Evolutionary conservation across 176 grass and related monocot genomes (phyloP).

Genomic region (maize (Zea mays)): DNA sequence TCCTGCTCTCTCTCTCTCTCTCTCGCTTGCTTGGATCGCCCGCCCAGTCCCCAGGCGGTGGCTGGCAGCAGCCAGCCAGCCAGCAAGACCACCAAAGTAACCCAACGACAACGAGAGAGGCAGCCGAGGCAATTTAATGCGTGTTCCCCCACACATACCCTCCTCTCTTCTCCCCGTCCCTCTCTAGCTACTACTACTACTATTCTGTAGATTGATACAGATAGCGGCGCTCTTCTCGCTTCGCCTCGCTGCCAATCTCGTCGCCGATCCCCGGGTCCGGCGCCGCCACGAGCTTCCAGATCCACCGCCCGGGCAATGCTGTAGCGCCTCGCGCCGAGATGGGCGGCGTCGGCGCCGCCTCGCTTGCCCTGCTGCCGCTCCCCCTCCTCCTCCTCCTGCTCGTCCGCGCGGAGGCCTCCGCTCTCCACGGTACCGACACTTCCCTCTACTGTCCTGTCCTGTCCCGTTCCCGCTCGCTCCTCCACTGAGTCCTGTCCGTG

Average conservation of each 20-base stretch:
- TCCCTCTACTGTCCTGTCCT: too few relatives aligned
- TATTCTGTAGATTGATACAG: neutral
- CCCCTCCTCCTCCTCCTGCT: neutral
- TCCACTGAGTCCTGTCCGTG: neutral
- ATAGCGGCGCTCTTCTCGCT: neutral
- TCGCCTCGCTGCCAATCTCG: slow-evolving; percentile 19
- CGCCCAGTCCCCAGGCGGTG: neutral
- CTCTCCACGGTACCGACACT: slow-evolving; percentile 34
- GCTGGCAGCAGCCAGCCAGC: neutral
- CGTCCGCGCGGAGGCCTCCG: slow-evolving; percentile 10
- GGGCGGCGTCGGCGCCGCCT: neutral
- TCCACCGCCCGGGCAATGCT: slow-evolving; percentile 43
- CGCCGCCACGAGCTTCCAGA: slow-evolving; percentile 38
- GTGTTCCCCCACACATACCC: neutral
- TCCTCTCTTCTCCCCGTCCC: neutral
- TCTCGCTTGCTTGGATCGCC: too few relatives aligned
- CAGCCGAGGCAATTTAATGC: slow-evolving; percentile 52
- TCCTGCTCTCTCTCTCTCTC: too few relatives aligned
- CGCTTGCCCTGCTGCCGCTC: neutral
- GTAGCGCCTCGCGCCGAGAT: slow-evolving; percentile 16
- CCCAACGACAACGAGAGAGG: slow-evolving; percentile 14
- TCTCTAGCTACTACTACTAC: neutral
- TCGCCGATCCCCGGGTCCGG: neutral
- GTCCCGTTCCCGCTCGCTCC: neutral
- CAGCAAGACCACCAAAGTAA: slow-evolving; percentile 9